Conservation (phyloP, 768 basidiomycete genomes). For the Tulasnella sp. region DNA sequence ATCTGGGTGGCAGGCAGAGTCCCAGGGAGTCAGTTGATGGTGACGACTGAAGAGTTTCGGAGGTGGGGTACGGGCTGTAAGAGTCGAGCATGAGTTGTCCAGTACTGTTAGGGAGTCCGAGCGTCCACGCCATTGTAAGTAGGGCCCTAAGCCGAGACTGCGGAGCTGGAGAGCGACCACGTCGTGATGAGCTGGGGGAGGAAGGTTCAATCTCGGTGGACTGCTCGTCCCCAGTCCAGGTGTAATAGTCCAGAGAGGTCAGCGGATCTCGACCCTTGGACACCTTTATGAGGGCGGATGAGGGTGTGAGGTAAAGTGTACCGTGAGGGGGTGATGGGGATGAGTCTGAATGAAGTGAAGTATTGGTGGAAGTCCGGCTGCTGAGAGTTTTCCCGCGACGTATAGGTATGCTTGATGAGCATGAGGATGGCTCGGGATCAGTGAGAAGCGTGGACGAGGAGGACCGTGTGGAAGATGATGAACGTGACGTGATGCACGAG, state of each 20-base stretch:
- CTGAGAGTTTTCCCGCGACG: neutral
- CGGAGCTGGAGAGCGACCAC: too few species aligned
- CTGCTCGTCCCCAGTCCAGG: too few species aligned
- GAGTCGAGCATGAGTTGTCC: neutral
- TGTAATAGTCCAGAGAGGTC: too few species aligned
- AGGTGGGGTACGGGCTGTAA: neutral
- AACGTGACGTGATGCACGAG: neutral
- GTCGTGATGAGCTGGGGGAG: too few species aligned
- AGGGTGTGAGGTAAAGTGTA: neutral
- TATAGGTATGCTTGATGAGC: neutral
- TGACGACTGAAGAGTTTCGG: neutral
- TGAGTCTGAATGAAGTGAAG: neutral
- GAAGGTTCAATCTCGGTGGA: too few species aligned
- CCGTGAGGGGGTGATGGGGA: neutral
- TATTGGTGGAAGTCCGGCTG: neutral
- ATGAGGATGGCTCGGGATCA: slow-evolving; percentile 6
- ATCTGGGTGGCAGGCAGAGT: neutral
- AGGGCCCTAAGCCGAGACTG: too few species aligned
- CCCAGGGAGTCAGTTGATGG: neutral
- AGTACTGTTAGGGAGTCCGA: neutral
- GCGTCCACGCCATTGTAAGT: too few species aligned
- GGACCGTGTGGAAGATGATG: neutral
- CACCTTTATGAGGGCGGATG: neutral
- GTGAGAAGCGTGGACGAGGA: slow-evolving; percentile 8
- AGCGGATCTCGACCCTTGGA: neutral